Percentiles rank a stretch among this genome's conserved stretches.
These are phyloP conservation scores for Solanum megistacrolobum DNA, from an alignment of 257 asterid genomes.

Conservation along the genomic window DNA sequence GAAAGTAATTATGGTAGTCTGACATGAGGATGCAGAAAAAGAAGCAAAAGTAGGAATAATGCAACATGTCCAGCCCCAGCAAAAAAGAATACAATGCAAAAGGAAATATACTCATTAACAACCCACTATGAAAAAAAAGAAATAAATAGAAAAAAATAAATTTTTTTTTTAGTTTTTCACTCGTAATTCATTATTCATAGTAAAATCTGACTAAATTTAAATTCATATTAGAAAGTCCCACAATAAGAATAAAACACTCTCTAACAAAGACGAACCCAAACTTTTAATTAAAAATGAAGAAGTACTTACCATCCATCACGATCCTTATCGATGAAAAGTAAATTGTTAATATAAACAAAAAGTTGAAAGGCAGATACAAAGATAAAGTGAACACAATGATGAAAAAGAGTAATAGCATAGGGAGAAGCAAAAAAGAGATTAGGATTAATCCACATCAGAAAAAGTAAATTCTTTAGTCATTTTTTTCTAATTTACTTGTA, in stretches of 20 bases:
- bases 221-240: fast-evolving
- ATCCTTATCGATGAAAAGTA: background rate
- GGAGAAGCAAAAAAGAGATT: conserved; percentile 8
- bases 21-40: conserved; percentile 5
- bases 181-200: fast-evolving
- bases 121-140: background rate
- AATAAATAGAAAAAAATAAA: background rate
- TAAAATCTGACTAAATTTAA: fast-evolving
- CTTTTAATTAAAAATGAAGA: fast-evolving
- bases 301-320: fast-evolving
- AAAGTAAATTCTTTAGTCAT: background rate
- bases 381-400: conserved; percentile 20
- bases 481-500: background rate
- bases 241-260: fast-evolving
- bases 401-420: background rate
- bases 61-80: conserved; percentile 1
- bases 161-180: too few relatives aligned
- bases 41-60: conserved; percentile 11
- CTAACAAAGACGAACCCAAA: fast-evolving
- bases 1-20: background rate
- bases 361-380: conserved; percentile 13
- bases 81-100: background rate
- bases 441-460: background rate
- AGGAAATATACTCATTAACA: background rate
- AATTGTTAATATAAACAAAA: conserved; percentile 6